Base-by-base conservation (phyloP, 441 rosid genomes). In the Adansonia gregorii region DNA sequence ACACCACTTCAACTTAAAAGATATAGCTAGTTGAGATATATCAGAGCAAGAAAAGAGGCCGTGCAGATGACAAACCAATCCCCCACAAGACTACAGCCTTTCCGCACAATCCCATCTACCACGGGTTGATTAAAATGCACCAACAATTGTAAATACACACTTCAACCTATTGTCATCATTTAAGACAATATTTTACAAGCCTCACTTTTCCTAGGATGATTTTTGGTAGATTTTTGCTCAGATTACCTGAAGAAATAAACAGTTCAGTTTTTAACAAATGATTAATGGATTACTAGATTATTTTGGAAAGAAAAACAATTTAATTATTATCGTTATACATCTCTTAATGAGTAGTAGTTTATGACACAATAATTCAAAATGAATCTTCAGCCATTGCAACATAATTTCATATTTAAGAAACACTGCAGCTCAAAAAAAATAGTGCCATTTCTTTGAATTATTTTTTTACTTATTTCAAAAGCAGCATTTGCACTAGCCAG, bases 381-480 rank as follows among this genome's bases (percentile, higher is more conserved):
- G 35, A 48, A 68, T 48, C 41, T 6, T 6, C 20, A 22, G n/a
- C 41, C 72, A 68, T 68, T 20, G 58, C 73, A 68, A 54, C 12
- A 31, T 15, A 4, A 27, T 51, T 70, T 27, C 43, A 27, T n/a
- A 52, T 7, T 69, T 24, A 15, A 31, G 31, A 54, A 52, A 72
- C 75, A 31, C 20, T 69, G 74, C 75, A 35, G 45, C 45, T 31
- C 31, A 55, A 17, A 72, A 24, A 54, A n/a, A 54, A n/a, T 12
- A n/a, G 63, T 35, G 24, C 31, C 9, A 35, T 35, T 54, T 72
- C 75, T 35, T 71, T 55, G 10, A 35, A 72, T 72, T 55, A 35
- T 31, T 67, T 19, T 54, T 20, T 67, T 20, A 67, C 20, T 20
- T 68, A 68, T 68, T 68, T 46, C 56, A 68, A 20, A 39, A 46